A percentile compares a stretch with the other conserved stretches of the same genome.
These are phyloP conservation scores for Leptographium flavum DNA, from an alignment of 2,329 filamentous ascomycete genomes.

Conservation along the genomic window DNA sequence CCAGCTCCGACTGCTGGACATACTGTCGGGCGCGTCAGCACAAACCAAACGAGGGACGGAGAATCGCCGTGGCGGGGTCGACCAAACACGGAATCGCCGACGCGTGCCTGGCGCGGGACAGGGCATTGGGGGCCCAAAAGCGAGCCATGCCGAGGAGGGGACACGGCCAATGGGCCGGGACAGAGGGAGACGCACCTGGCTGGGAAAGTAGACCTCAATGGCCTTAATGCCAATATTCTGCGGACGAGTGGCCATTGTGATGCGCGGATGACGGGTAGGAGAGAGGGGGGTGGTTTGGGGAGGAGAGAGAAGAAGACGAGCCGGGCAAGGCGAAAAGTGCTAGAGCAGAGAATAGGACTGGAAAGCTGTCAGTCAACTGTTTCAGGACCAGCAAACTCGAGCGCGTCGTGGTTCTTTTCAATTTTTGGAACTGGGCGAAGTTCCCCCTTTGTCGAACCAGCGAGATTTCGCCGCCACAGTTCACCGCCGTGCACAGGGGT, in stretches of 20 bases:
- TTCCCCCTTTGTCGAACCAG: not conserved
- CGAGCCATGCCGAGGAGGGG: not conserved
- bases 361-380: not conserved
- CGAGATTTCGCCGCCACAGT: not conserved
- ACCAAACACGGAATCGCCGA: too few species aligned
- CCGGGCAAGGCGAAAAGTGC: too few species aligned
- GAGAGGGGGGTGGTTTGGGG: not conserved
- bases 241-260: conserved; percentile 55
- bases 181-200: conserved; percentile 48
- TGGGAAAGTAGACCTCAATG: conserved; percentile 82
- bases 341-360: not conserved
- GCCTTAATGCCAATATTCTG: conserved; percentile 87
- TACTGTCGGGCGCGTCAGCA: conserved; percentile 37
- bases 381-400: not conserved
- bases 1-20: conserved; percentile 69
- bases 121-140: not conserved
- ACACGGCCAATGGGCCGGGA: not conserved
- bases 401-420: not conserved
- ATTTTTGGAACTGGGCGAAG: not conserved
- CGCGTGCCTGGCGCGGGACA: not conserved
- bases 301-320: not conserved
- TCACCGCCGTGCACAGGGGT: conserved; percentile 3
- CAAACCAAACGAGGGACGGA: not conserved
- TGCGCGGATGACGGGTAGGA: not conserved
- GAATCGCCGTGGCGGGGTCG: not conserved